Evolutionary conservation across 1,284 basidiomycete genomes (phyloP), one percentile per base, ranked within the genome.

Genomic region (Puccinia novopanici): DNA sequence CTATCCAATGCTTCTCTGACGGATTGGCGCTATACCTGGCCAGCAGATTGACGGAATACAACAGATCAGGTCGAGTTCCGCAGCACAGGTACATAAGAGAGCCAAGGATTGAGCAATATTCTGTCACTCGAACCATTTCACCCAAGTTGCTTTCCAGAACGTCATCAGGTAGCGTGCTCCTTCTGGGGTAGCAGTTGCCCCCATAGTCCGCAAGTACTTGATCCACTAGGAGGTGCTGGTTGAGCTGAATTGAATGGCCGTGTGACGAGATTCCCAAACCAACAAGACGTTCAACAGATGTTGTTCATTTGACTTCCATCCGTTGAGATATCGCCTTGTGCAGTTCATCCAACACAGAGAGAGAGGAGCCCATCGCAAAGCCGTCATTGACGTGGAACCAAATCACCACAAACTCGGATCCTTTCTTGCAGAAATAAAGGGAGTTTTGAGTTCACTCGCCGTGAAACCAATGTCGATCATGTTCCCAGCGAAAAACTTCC

Each of bases 311-410:
- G 0, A 57, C 24, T 27, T 57, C 24, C n/a, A 57, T 24, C 2
- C 27, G 8, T 0, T 24, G 4, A 5, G 55, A 6, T 13, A 57
- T 57, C 27, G 55, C 55, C 8, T 6, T 0, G 12, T 57, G n/a
- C 2, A 57, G 27, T 2, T 57, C 55, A 8, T 24, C 0, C 24
- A 57, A n/a, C n/a, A n/a, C n/a, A n/a, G n/a, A n/a, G n/a, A 13
- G 10, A 27, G 13, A 40, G 2, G 24, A 17, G 30, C 55, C 27
- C 24, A 75, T 34, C 27, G 63, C 52, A 40, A 68, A 48, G 1
- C 75, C 75, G 27, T 67, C 61, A 34, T 76, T 61, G 27, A 76
- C 45, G 42, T 76, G 75, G 30, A 65, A 15, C 59, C 63, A 78
- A 10, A 78, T 70, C 17, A 70, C 37, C 1, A 54, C 54, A 15